A percentile compares a stretch with the other conserved stretches of the same genome.
Evolutionary conservation across 2,329 filamentous ascomycete genomes (phyloP).

Genomic region (Verticillium nonalfalfae): DNA sequence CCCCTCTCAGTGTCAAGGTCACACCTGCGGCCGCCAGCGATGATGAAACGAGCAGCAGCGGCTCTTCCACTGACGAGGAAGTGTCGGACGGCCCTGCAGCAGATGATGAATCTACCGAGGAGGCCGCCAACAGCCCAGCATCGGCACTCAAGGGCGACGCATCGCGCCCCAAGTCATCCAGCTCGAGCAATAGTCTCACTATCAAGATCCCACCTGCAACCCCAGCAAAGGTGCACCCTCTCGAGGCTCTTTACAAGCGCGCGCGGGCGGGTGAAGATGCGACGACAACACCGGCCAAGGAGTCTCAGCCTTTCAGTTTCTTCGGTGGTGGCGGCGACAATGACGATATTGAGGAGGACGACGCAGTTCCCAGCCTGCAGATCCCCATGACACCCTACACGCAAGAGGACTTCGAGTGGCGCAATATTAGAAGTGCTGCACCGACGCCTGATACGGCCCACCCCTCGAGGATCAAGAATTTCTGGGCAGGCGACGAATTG

Average conservation of each 20-base stretch:
- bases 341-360: constrained; percentile 27
- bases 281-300: neutral
- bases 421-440: constrained; percentile 77
- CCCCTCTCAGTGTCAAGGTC: neutral
- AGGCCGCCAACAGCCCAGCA: constrained; percentile 2
- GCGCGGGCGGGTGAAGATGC: constrained; percentile 37
- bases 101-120: neutral
- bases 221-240: constrained; percentile 63
- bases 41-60: constrained; percentile 8
- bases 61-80: neutral
- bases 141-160: constrained; percentile 18
- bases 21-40: constrained; percentile 10
- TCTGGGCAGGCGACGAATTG: constrained; percentile 46
- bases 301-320: constrained; percentile 50
- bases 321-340: constrained; percentile 52
- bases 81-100: neutral
- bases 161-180: constrained; percentile 40
- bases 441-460: constrained; percentile 92
- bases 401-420: constrained; percentile 67
- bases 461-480: constrained; percentile 55
- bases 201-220: constrained; percentile 48
- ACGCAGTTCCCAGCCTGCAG: constrained; percentile 16
- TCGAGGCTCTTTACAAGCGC: constrained; percentile 89
- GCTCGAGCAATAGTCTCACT: constrained; percentile 42
- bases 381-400: constrained; percentile 78